Evolutionary conservation across 2,329 filamentous ascomycete genomes (phyloP).

Genomic region (Pseudocercospora pini-densiflorae): DNA sequence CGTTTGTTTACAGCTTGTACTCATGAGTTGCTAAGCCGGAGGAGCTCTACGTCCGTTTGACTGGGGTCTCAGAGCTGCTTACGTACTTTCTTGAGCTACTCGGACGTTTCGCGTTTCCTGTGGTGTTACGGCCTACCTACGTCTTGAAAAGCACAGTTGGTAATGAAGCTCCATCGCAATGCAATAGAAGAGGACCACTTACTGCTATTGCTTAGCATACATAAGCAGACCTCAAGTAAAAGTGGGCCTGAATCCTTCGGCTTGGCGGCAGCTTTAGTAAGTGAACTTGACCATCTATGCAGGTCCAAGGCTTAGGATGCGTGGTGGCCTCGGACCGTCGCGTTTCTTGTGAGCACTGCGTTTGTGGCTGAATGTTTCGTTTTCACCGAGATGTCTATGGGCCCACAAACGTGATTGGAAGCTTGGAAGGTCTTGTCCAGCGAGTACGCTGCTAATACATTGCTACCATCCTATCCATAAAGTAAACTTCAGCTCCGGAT

Average conservation of each 20-base stretch:
- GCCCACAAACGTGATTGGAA: too few relatives aligned
- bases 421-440: too few relatives aligned
- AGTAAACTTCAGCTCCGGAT: too few relatives aligned
- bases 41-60: not conserved
- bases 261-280: not conserved
- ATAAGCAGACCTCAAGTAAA: not conserved
- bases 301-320: not conserved
- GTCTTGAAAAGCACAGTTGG: not conserved
- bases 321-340: too few relatives aligned
- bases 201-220: not conserved
- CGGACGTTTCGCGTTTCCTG: not conserved
- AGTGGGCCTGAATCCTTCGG: not conserved
- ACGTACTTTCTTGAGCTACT: not conserved
- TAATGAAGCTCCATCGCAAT: not conserved
- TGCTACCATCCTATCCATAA: too few relatives aligned
- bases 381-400: too few relatives aligned
- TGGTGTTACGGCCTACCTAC: not conserved
- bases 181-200: too few relatives aligned
- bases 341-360: too few relatives aligned
- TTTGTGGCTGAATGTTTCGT: too few relatives aligned
- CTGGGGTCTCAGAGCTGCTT: not conserved
- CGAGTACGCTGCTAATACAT: too few relatives aligned
- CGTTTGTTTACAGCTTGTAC: not conserved
- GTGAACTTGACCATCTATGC: not conserved
- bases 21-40: not conserved